phyloP scores from a whole-genome alignment of 352 stramenopile genomes.

The Aphanomyces invadans region DNA sequence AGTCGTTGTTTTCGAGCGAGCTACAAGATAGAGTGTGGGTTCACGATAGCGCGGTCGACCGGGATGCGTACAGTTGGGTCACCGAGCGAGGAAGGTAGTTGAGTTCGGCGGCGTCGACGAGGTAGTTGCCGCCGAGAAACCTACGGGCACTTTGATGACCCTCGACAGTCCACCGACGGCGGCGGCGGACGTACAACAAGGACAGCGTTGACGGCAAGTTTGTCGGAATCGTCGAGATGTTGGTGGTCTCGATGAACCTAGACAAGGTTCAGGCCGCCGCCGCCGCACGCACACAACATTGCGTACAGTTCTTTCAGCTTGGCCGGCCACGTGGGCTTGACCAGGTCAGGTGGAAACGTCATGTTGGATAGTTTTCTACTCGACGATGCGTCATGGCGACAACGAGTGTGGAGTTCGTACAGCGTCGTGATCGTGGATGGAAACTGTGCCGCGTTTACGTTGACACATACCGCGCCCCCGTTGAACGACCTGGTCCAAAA shows the following conservation, averaged over 20 bases:
- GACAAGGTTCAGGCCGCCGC: too few species aligned
- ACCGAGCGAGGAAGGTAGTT: background rate
- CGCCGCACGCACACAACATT: too few species aligned
- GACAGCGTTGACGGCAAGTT: background rate
- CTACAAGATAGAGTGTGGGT: background rate
- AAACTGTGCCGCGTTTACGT: background rate
- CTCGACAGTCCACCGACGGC: background rate
- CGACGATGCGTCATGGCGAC: background rate
- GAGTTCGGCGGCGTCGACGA: background rate
- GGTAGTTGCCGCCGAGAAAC: background rate
- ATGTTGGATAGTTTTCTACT: background rate
- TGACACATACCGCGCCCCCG: background rate
- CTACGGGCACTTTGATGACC: background rate
- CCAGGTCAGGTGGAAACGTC: background rate
- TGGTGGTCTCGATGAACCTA: background rate
- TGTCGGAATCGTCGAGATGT: background rate
- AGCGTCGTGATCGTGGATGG: background rate
- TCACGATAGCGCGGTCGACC: too few species aligned
- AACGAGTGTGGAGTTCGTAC: background rate
- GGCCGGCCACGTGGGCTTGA: background rate
- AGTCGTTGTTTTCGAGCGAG: conserved; percentile 6
- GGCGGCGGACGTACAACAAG: background rate
- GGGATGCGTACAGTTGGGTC: background rate
- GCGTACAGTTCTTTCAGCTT: background rate
- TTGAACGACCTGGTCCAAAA: background rate